Base-by-base conservation (phyloP, 176 grass and related monocot species). In the Musa itinerans region DNA sequence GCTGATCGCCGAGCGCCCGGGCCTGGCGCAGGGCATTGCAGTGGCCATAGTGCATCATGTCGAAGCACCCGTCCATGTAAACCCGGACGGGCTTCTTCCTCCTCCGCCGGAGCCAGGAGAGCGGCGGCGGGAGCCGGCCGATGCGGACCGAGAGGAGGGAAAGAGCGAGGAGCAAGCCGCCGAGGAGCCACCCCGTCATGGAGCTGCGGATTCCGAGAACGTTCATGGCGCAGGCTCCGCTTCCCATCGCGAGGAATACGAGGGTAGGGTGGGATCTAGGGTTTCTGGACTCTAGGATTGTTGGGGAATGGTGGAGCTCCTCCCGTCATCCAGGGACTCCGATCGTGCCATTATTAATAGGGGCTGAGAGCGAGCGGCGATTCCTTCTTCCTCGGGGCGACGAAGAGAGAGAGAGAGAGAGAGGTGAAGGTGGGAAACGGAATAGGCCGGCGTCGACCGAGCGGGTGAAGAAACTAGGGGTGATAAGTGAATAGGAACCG, bases 31-130 rank as follows among this genome's bases (percentile, higher is more conserved):
- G 82, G 54, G 88, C 88, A 79, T 96, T 96, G 81, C 92, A 91
- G 77, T 96, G 92, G 10, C 92, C 86, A 79, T 91, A 96, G 92
- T 96, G 92, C 92, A 96, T 96, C 92, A 96, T 96, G 86, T 96
- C 89, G 83, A 96, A 96, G 89, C 92, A 92, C 8, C 92, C 92
- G 65, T 96, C 92, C 92, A 96, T 92, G 82, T 96, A 96, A 12
- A 96, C 89, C 78, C 92, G 78, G 49, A 92, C 84, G 25, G 93
- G 93, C 66, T 22, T 65, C 76, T 52, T 68, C 76, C 63, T 78
- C 76, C 62, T 53, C 11, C 76, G 74, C 17, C 77, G 61, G 19
- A 82, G 34, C 52, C 87, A 27, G n/a, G 80, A 81, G 2, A 79
- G 56, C 16, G 43, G 78, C 52, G 10, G 75, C 14, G 1, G 74